phyloP scores from a whole-genome alignment of 805 yeast species.

The Ogataea paraovalis region DNA sequence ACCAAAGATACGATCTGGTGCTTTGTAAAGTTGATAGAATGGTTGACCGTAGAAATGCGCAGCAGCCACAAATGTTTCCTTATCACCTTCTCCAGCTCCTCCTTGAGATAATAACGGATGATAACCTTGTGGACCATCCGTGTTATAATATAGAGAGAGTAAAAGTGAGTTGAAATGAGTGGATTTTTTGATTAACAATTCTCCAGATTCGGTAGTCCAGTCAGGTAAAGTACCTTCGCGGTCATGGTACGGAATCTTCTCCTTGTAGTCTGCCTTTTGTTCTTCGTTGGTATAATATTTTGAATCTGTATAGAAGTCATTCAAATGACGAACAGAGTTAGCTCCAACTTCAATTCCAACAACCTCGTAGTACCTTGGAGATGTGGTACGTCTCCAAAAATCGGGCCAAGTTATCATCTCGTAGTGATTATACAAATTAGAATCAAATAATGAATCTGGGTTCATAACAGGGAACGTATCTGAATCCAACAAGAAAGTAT shows the following conservation, averaged over 20 bases:
- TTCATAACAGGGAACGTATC: conserved; percentile 69
- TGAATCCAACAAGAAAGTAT: conserved; percentile 68
- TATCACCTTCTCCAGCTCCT: conserved; percentile 70
- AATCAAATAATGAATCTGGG: conserved; percentile 55
- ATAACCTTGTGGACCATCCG: conserved; percentile 55
- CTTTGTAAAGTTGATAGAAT: conserved; percentile 46
- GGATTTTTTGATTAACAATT: conserved; percentile 51
- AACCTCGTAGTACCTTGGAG: conserved; percentile 67
- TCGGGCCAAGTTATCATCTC: conserved; percentile 77
- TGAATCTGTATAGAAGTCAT: conserved; percentile 24
- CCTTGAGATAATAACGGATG: conserved; percentile 60
- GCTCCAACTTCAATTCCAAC: conserved; percentile 50
- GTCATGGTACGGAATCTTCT: conserved; percentile 49
- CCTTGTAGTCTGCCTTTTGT: conserved; percentile 20
- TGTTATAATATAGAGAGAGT: conserved; percentile 60
- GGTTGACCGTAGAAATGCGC: conserved; percentile 44
- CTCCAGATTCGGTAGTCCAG: conserved; percentile 66
- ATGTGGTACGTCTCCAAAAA: conserved; percentile 81
- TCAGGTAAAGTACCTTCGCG: conserved; percentile 62
- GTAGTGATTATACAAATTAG: conserved; percentile 49
- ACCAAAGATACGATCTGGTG: conserved; percentile 22
- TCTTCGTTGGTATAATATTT: conserved; percentile 30
- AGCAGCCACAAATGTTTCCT: conserved; percentile 68
- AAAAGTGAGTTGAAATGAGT: conserved; percentile 55
- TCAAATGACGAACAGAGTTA: conserved; percentile 18